phyloP scores from a whole-genome alignment of 2,329 filamentous ascomycete species.

The Sporothrix inflata region DNA sequence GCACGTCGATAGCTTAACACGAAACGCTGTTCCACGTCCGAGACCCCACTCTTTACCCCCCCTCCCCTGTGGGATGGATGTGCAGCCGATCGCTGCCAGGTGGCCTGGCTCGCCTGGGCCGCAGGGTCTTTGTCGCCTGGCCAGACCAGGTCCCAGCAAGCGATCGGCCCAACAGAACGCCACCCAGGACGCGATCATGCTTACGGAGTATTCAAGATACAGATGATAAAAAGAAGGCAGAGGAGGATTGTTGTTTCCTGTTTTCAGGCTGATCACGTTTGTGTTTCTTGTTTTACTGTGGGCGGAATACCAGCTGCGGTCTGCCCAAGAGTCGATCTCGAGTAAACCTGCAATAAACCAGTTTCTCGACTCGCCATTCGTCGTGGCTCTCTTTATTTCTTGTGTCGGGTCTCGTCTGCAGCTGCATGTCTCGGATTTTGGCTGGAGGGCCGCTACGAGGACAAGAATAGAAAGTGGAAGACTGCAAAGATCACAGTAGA shows the following conservation, averaged over 20 bases:
- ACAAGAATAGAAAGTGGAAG: conserved; percentile 1
- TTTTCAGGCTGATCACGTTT: conserved; percentile 16
- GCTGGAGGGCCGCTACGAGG: not conserved
- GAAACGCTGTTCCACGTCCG: conserved; percentile 3
- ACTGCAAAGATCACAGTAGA: not conserved
- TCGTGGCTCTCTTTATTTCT: not conserved
- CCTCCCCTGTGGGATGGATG: not conserved
- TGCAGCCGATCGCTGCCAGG: conserved; percentile 11
- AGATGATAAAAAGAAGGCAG: not conserved
- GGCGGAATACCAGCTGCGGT: not conserved
- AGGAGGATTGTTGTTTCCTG: not conserved
- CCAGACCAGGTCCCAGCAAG: no score
- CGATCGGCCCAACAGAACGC: not conserved
- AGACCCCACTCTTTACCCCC: conserved; percentile 9
- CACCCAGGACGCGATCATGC: not conserved
- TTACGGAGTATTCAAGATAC: not conserved
- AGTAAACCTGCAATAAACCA: not conserved
- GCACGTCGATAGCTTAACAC: conserved; percentile 12
- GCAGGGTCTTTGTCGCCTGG: not conserved
- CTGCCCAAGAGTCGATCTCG: conserved; percentile 8
- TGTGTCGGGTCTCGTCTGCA: conserved; percentile 4
- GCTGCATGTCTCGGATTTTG: conserved; percentile 13
- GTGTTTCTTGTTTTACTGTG: not conserved
- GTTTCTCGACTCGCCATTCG: not conserved
- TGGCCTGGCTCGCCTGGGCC: not conserved